These are phyloP conservation scores for Blastobotrys buckinghamii DNA, from an alignment of 1,139 yeast genomes.

Conservation along the genomic window DNA sequence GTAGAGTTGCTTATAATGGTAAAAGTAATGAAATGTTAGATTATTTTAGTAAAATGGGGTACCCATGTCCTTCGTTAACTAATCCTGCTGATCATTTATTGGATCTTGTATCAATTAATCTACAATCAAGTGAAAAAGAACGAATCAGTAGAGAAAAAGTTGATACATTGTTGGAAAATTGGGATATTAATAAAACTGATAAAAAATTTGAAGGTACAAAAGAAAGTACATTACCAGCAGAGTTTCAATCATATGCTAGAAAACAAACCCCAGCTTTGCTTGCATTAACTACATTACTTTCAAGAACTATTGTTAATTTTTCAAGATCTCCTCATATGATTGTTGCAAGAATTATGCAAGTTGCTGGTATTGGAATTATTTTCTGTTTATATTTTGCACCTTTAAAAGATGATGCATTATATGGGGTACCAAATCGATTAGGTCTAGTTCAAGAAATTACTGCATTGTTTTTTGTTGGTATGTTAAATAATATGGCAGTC, in stretches of 20 bases:
- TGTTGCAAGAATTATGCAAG: conserved; percentile 62
- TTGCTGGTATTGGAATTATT: conserved; percentile 57
- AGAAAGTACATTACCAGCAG: conserved; percentile 13
- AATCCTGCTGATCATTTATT: conserved; percentile 64
- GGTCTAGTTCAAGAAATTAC: conserved; percentile 73
- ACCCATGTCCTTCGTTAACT: conserved; percentile 40
- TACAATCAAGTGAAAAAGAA: conserved; percentile 41
- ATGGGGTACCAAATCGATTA: conserved; percentile 60
- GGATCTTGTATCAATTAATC: conserved; percentile 65
- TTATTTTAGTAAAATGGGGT: conserved; percentile 49
- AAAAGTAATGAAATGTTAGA: conserved; percentile 39
- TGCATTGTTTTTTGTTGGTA: conserved; percentile 71
- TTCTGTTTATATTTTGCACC: conserved; percentile 71
- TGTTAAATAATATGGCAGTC: conserved; percentile 67
- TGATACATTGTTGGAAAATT: conserved; percentile 40
- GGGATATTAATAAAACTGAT: conserved; percentile 38
- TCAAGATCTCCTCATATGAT: conserved; percentile 57
- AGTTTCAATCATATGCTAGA: conserved; percentile 21
- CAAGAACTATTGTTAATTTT: conserved; percentile 48
- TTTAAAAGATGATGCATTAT: conserved; percentile 44
- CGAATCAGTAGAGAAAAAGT: conserved; percentile 42
- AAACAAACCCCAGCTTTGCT: conserved; percentile 31
- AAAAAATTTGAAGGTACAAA: neutral
- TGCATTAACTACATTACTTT: conserved; percentile 40
- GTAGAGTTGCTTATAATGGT: conserved; percentile 54